Conservation (phyloP, 306 rosid species). For the Cercis canadensis region DNA sequence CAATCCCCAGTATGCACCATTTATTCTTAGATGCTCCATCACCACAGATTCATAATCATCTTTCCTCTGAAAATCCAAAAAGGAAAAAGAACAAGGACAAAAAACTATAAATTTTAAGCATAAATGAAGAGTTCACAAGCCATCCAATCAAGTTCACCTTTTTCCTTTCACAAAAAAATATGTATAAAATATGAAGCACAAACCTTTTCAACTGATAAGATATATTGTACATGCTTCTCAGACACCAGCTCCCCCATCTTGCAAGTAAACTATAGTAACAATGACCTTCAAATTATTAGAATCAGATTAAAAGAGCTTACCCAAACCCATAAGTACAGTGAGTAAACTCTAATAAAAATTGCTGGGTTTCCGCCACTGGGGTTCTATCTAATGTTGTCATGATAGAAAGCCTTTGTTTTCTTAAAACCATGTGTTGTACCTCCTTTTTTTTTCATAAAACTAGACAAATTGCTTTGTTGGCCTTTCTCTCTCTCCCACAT, state of each 20-base stretch:
- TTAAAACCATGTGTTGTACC: too few relatives aligned
- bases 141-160: not conserved
- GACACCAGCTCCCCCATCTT: slow-evolving; percentile 77
- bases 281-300: not conserved
- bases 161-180: not conserved
- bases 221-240: slow-evolving; percentile 72
- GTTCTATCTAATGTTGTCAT: too few relatives aligned
- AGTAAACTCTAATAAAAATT: too few relatives aligned
- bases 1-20: slow-evolving; percentile 94
- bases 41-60: slow-evolving; percentile 77
- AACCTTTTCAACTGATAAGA: slow-evolving; percentile 77
- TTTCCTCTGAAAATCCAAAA: slow-evolving; percentile 58
- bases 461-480: too few relatives aligned
- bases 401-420: too few relatives aligned
- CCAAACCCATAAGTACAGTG: too few relatives aligned
- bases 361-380: too few relatives aligned
- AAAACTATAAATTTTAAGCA: not conserved
- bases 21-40: slow-evolving; percentile 93
- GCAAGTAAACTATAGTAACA: slow-evolving; percentile 31
- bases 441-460: too few relatives aligned
- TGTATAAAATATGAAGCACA: slow-evolving; percentile 7
- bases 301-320: not conserved
- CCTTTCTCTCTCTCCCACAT: too few relatives aligned
- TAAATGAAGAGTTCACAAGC: slow-evolving; percentile 17
- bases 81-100: not conserved